Evolutionary conservation across 2,329 filamentous ascomycete genomes (phyloP).

Genomic region (Epichloe uncinata): DNA sequence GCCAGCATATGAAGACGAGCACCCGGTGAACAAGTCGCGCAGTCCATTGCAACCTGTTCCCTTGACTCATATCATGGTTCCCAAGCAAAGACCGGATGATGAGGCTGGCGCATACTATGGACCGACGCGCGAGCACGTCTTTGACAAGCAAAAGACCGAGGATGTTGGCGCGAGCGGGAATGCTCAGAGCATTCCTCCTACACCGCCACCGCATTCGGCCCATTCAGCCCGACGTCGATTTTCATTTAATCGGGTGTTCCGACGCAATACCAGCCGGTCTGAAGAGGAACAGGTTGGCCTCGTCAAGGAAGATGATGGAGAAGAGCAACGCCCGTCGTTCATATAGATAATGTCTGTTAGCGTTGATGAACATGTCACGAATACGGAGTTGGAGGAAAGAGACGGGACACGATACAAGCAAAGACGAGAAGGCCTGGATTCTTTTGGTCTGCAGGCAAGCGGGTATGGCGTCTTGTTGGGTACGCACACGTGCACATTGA

Average conservation of each 20-base stretch:
- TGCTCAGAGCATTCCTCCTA: slow-evolving; percentile 34
- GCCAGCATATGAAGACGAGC: slow-evolving; percentile 21
- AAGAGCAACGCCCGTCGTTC: background rate
- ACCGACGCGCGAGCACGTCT: slow-evolving; percentile 30
- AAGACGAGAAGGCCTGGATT: background rate
- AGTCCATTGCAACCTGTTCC: slow-evolving; percentile 49
- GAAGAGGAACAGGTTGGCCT: slow-evolving; percentile 76
- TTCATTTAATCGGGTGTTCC: slow-evolving; percentile 80
- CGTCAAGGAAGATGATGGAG: slow-evolving; percentile 44
- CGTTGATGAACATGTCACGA: background rate
- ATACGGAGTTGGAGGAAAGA: background rate
- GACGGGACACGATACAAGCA: background rate
- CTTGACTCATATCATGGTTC: slow-evolving; percentile 45
- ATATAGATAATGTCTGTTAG: background rate
- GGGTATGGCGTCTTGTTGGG: background rate
- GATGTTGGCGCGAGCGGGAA: slow-evolving; percentile 34
- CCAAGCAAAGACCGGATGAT: slow-evolving; percentile 29
- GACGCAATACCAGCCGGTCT: slow-evolving; percentile 37
- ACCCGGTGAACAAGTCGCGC: slow-evolving; percentile 28
- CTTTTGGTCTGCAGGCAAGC: background rate
- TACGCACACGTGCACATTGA: background rate
- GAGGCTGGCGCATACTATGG: slow-evolving; percentile 29
- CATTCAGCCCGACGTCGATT: slow-evolving; percentile 63
- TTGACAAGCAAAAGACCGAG: slow-evolving; percentile 29
- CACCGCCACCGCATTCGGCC: slow-evolving; percentile 48